phyloP scores from a whole-genome alignment of 768 basidiomycete genomes.

The Tylopilus sp. region DNA sequence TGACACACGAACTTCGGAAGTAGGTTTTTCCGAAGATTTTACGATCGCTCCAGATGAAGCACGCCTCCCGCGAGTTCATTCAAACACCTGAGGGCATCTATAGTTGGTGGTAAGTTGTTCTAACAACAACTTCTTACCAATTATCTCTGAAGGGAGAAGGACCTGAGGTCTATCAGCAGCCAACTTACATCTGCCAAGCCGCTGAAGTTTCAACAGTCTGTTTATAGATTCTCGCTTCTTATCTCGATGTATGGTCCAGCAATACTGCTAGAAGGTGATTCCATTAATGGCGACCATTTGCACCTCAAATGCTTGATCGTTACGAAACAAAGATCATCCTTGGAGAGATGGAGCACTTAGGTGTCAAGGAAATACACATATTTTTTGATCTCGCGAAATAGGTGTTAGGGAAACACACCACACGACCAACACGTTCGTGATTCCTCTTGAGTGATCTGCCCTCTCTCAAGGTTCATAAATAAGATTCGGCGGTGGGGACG shows the following conservation, averaged over 20 bases:
- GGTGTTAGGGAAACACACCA: constrained; percentile 5
- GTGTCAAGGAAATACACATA: constrained; percentile 18
- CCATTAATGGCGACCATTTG: background rate
- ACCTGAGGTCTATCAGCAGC: constrained; percentile 31
- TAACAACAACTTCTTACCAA: background rate
- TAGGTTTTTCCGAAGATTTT: constrained; percentile 1
- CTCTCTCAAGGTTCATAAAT: background rate
- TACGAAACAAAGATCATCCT: constrained; percentile 1
- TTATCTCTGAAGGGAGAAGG: constrained; percentile 32
- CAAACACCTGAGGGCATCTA: constrained; percentile 36
- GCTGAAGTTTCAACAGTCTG: constrained; percentile 25
- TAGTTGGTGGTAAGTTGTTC: constrained; percentile 34
- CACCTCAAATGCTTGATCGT: constrained; percentile 7
- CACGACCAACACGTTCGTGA: background rate
- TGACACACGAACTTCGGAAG: constrained; percentile 8
- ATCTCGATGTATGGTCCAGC: constrained; percentile 6
- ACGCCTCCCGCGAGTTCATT: constrained; percentile 22
- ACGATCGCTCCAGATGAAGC: constrained; percentile 20
- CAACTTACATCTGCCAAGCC: constrained; percentile 32
- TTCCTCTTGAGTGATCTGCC: background rate
- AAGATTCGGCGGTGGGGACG: background rate
- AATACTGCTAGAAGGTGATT: background rate
- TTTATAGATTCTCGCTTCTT: constrained; percentile 30
- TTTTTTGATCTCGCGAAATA: constrained; percentile 16
- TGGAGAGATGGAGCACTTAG: constrained; percentile 16